A percentile compares a stretch with the other conserved stretches of the same genome.
These are phyloP conservation scores for Leccinum fallax DNA, from an alignment of 1,284 basidiomycete species.

Conservation along the genomic window DNA sequence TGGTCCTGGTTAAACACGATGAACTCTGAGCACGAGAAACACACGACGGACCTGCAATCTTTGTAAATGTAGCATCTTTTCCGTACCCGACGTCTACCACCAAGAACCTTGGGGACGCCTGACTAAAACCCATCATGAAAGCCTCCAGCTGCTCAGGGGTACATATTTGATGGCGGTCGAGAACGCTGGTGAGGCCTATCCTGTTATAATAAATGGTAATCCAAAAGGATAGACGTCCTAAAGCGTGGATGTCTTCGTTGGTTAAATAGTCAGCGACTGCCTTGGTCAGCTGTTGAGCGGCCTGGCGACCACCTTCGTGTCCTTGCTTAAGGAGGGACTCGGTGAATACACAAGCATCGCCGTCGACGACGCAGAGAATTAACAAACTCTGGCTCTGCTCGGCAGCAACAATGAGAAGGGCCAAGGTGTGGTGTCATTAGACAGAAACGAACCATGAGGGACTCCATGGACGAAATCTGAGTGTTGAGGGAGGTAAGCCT, in stretches of 20 bases:
- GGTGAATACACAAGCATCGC: slow-evolving; percentile 68
- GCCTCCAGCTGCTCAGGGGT: slow-evolving; percentile 64
- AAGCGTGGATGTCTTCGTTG: slow-evolving; percentile 55
- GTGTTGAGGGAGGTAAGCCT: slow-evolving; percentile 60
- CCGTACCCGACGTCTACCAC: slow-evolving; percentile 73
- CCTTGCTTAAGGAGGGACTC: slow-evolving; percentile 60
- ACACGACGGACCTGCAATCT: slow-evolving; percentile 64
- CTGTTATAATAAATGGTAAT: slow-evolving; percentile 72
- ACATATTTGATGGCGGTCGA: slow-evolving; percentile 56
- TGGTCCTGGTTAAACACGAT: slow-evolving; percentile 6
- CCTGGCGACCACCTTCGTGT: slow-evolving; percentile 64
- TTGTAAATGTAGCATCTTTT: slow-evolving; percentile 64
- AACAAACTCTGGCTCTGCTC: slow-evolving; percentile 60
- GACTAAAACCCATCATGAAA: slow-evolving; percentile 70
- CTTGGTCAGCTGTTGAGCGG: slow-evolving; percentile 67
- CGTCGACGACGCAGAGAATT: slow-evolving; percentile 74
- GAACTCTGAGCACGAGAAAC: not conserved
- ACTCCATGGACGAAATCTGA: slow-evolving; percentile 58
- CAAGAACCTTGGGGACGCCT: slow-evolving; percentile 67
- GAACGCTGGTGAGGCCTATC: slow-evolving; percentile 50
- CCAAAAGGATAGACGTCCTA: slow-evolving; percentile 68
- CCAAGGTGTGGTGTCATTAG: not conserved
- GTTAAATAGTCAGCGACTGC: slow-evolving; percentile 65
- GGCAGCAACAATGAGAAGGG: slow-evolving; percentile 13
- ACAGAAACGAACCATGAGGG: slow-evolving; percentile 49